phyloP scores from a whole-genome alignment of 805 yeast genomes.

The Tetrapisispora namnaoensis region DNA sequence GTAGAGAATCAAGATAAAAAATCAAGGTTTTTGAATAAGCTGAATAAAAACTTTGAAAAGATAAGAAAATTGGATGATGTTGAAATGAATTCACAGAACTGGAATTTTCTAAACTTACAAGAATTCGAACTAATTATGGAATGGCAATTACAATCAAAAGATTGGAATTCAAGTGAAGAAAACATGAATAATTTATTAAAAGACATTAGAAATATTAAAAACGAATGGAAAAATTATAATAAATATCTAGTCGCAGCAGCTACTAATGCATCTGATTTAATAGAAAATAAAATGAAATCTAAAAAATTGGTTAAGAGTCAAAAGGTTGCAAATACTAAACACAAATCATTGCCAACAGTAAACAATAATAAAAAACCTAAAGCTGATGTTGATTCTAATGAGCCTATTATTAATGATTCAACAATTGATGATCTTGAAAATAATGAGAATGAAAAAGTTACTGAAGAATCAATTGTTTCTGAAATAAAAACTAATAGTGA shows the following conservation, averaged over 20 bases:
- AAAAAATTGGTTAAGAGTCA: background rate
- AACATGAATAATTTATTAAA: constrained; percentile 6
- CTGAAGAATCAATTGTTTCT: background rate
- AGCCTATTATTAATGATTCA: background rate
- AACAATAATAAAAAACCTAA: background rate
- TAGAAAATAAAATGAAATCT: background rate
- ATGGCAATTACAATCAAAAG: constrained; percentile 26
- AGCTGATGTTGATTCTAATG: background rate
- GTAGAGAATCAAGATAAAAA: background rate
- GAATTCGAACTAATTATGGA: constrained; percentile 30
- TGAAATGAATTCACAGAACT: constrained; percentile 26
- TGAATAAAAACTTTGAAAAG: constrained; percentile 15
- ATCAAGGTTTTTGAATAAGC: constrained; percentile 8
- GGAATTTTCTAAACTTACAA: constrained; percentile 28
- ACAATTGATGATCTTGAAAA: constrained; percentile 1
- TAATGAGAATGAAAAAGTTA: background rate
- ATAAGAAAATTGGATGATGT: constrained; percentile 17
- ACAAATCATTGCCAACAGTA: background rate
- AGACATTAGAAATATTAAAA: constrained; percentile 13
- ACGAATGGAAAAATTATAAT: constrained; percentile 21
- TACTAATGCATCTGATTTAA: background rate
- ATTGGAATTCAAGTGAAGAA: constrained; percentile 9
- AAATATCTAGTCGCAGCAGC: constrained; percentile 1
- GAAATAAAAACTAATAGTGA: background rate
- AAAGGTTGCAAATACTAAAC: background rate